Percentiles rank a stretch among this genome's conserved stretches.
These are phyloP conservation scores for Ocimum tenuiflorum DNA, from an alignment of 257 asterid genomes.

Conservation along the genomic window DNA sequence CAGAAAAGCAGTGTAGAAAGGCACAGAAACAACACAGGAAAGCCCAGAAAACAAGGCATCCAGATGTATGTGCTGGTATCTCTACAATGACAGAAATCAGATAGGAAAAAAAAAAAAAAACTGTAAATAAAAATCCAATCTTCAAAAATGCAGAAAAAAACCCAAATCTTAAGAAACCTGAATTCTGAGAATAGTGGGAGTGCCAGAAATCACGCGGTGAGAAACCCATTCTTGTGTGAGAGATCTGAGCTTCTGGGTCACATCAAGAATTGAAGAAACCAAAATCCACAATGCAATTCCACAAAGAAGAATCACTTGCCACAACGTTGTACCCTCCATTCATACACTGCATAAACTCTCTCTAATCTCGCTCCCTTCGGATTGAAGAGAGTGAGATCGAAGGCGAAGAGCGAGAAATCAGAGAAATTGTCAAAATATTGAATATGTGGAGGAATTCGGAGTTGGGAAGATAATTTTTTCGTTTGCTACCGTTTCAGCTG, in stretches of 20 bases:
- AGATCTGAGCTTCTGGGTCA: constrained; percentile 71
- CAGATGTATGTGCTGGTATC: constrained; percentile 44
- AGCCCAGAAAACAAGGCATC: constrained; percentile 71
- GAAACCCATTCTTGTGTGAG: constrained; percentile 63
- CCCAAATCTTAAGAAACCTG: constrained; percentile 51
- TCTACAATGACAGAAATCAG: constrained; percentile 40
- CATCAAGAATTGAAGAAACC: constrained; percentile 53
- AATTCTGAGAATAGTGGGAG: constrained; percentile 56
- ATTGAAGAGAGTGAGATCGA: neutral
- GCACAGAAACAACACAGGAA: constrained; percentile 85
- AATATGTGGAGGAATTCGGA: neutral
- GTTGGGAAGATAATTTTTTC: neutral
- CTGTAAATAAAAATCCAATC: no score
- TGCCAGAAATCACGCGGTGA: constrained; percentile 41
- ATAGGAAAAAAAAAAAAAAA: no score
- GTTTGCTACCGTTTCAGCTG: neutral
- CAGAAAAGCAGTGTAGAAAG: constrained; percentile 85
- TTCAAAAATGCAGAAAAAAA: neutral
- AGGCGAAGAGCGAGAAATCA: neutral
- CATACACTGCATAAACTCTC: neutral
- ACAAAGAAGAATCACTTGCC: constrained; percentile 47
- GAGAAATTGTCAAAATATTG: neutral
- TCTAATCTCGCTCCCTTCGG: neutral
- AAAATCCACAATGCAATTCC: constrained; percentile 61
- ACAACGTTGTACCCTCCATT: constrained; percentile 50